phyloP scores from a whole-genome alignment of 768 basidiomycete species.

The Mycena kentingensis region DNA sequence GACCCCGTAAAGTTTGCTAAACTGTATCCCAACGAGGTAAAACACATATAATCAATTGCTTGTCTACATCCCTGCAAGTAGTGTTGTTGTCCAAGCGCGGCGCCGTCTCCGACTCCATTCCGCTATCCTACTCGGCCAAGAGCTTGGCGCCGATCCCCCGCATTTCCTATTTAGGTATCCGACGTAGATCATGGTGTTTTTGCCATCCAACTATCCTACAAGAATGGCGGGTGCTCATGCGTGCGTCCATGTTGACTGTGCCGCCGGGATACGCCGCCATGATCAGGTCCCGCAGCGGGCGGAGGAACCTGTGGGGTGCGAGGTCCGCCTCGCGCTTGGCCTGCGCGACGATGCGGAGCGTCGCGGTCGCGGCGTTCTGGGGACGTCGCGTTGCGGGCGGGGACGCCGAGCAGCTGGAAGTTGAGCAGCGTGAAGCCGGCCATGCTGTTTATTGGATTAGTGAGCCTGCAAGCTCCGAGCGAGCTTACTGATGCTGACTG shows the following conservation, averaged over 20 bases:
- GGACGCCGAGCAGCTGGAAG: slow-evolving; percentile 20
- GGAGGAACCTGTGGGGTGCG: slow-evolving; percentile 7
- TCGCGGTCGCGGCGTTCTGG: slow-evolving; percentile 10
- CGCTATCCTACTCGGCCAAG: neutral
- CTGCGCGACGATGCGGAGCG: slow-evolving; percentile 20
- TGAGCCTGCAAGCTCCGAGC: too few relatives aligned
- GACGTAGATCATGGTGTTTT: neutral
- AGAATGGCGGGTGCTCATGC: neutral
- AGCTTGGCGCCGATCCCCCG: neutral
- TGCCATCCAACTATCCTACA: neutral
- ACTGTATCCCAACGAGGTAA: too few relatives aligned
- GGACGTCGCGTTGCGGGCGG: slow-evolving; percentile 6
- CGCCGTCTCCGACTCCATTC: neutral
- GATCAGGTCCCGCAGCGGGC: slow-evolving; percentile 18
- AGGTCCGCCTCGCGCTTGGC: slow-evolving; percentile 6
- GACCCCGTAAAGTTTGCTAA: too few relatives aligned
- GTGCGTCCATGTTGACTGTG: slow-evolving; percentile 16
- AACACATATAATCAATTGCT: too few relatives aligned
- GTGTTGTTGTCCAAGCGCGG: too few relatives aligned
- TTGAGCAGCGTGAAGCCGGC: slow-evolving; percentile 7
- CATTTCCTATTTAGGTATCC: neutral
- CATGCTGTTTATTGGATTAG: neutral
- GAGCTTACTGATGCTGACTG: too few relatives aligned
- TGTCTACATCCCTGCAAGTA: too few relatives aligned
- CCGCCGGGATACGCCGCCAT: slow-evolving; percentile 22